phyloP scores from a whole-genome alignment of 2,329 filamentous ascomycete genomes.

The Venturia oleaginea region DNA sequence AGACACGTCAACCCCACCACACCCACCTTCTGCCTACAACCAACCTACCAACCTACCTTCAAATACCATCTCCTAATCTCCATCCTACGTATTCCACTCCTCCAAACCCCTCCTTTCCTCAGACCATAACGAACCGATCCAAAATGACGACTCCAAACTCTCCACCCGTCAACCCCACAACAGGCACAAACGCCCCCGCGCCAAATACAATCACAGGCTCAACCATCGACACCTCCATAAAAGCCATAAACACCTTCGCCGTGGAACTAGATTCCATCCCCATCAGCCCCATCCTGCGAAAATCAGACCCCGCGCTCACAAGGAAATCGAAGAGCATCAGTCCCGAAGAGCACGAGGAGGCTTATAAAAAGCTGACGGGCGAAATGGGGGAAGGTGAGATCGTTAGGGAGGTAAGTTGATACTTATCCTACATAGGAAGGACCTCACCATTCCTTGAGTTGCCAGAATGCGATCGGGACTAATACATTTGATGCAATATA shows the following conservation, averaged over 20 bases:
- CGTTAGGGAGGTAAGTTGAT: conserved; percentile 22
- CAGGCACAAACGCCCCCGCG: neutral
- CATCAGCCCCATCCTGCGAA: conserved; percentile 23
- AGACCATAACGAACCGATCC: neutral
- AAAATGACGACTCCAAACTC: neutral
- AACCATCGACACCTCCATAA: conserved; percentile 29
- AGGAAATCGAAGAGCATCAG: conserved; percentile 14
- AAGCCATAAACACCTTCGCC: conserved; percentile 34
- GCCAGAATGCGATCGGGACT: too few species aligned
- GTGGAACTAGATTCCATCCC: conserved; percentile 36
- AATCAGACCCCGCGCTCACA: conserved; percentile 15
- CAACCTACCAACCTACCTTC: neutral
- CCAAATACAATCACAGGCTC: conserved; percentile 21
- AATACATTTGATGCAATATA: too few species aligned
- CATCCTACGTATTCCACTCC: neutral
- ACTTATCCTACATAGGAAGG: neutral
- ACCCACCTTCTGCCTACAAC: neutral
- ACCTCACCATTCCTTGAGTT: too few species aligned
- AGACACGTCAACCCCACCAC: neutral
- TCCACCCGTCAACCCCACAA: neutral
- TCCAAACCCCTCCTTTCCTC: neutral
- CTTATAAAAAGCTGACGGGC: conserved; percentile 24
- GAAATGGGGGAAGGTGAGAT: conserved; percentile 17
- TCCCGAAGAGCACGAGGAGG: conserved; percentile 22
- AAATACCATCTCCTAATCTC: neutral